Evolutionary conservation across 371 early-diverging fungal genomes (phyloP), one percentile per base, ranked within the genome.

Genomic region (Nematocida sp.): DNA sequence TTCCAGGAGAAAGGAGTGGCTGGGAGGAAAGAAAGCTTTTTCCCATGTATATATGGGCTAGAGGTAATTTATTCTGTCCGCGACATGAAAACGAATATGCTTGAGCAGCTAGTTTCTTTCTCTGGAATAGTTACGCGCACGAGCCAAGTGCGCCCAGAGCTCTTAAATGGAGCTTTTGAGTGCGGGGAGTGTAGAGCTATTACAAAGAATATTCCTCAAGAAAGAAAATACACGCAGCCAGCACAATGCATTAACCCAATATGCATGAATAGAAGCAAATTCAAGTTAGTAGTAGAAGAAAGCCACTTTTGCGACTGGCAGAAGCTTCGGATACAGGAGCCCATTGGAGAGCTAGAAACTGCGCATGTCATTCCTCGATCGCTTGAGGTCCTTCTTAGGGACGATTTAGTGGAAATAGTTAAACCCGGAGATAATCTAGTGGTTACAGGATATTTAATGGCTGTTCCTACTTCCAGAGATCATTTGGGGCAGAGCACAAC

Each of bases 231-330:
- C 84, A 93, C 93, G 1, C 93, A 93, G 86, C 97, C 97, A n/a
- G 85, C 87, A 23, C 88, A 90, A 80, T 98, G 99, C 84, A 87
- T 88, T 60, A 92, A 90, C 78, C 85, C 87, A 5, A 86, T 88
- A 23, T 97, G 97, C 84, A 86, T 88, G 66, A 97, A 97, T 84
- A 86, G 92, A 47, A 84, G 82, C 23, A 82, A 87, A 57, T 95
- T 93, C 90, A 87, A 87, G 45, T 82, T 96, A 38, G 82, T 88
- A 55, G 86, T 91, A 30, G 91, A 90, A 76, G 88, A 90, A 80
- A 90, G 89, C 80, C 87, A 87, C 71, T 99, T 97, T 83, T 87
- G 88, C 38, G 95, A 97, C 84, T 99, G 95, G 95, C 97, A 99
- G 86, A 89, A 91, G 78, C 88, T 97, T 30, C 87, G 95, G 33